A percentile compares a stretch with the other conserved stretches of the same genome.
phyloP scores from a whole-genome alignment of 2,329 filamentous ascomycete genomes.

The Paracorniculantispora psalliotae region DNA sequence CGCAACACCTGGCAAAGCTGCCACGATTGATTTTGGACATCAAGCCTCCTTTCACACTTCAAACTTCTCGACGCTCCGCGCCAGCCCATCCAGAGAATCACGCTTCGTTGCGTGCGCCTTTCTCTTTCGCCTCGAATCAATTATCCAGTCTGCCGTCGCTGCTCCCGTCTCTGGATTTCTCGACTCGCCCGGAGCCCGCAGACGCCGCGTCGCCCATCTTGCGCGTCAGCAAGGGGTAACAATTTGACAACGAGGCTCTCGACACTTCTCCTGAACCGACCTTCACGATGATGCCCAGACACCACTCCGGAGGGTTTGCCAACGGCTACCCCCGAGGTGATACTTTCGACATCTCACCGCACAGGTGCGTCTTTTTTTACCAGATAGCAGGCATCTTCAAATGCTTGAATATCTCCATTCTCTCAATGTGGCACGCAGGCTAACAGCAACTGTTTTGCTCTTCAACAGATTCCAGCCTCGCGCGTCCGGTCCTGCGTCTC shows the following conservation, averaged over 20 bases:
- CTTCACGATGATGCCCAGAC: slow-evolving; percentile 77
- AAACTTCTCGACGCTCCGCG: slow-evolving; percentile 5
- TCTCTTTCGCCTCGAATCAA: background rate
- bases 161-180: background rate
- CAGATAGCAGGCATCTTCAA: background rate
- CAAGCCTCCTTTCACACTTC: background rate
- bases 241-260: background rate
- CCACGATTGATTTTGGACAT: slow-evolving; percentile 9
- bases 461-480: slow-evolving; percentile 73
- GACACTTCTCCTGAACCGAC: slow-evolving; percentile 4
- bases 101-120: background rate
- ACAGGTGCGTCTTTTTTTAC: slow-evolving; percentile 59
- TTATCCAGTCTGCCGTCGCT: background rate
- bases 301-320: slow-evolving; percentile 67
- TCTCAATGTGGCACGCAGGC: background rate
- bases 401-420: background rate
- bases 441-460: background rate
- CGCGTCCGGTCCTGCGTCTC: slow-evolving; percentile 63
- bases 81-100: background rate
- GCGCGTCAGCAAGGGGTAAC: slow-evolving; percentile 14
- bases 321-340: slow-evolving; percentile 78
- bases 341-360: slow-evolving; percentile 82
- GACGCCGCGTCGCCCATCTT: slow-evolving; percentile 5
- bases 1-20: slow-evolving; percentile 12
- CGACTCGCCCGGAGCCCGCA: background rate